Evolutionary conservation across 2,329 filamentous ascomycete species (phyloP).

Genomic region (Microdochium nivale): DNA sequence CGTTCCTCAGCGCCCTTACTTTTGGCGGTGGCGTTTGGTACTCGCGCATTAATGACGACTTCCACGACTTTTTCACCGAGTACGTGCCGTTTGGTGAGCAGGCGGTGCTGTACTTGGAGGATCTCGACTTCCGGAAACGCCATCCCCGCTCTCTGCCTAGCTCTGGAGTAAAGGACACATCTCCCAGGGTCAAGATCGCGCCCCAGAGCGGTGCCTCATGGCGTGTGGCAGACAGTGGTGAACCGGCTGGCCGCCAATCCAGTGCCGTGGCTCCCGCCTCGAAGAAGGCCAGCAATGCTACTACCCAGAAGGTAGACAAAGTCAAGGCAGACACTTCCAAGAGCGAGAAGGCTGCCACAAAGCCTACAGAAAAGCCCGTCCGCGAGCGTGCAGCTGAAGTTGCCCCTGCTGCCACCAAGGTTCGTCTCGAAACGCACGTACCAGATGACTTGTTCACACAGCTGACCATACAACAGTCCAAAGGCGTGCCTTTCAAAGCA

Average conservation of each 20-base stretch:
- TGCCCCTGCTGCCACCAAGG: slow-evolving; percentile 6
- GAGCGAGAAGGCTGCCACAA: slow-evolving; percentile 20
- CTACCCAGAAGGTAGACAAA: slow-evolving; percentile 17
- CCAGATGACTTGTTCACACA: neutral
- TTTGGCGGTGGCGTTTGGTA: slow-evolving; percentile 90
- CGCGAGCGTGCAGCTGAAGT: slow-evolving; percentile 4
- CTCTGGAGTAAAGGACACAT: slow-evolving; percentile 47
- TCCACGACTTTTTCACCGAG: slow-evolving; percentile 98
- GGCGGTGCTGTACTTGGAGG: slow-evolving; percentile 89
- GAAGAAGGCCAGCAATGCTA: slow-evolving; percentile 18
- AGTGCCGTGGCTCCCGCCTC: slow-evolving; percentile 22
- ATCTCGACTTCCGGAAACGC: slow-evolving; percentile 82
- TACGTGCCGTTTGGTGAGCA: slow-evolving; percentile 93
- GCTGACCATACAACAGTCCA: neutral
- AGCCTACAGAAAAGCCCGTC: slow-evolving; percentile 11
- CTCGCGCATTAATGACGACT: slow-evolving; percentile 89
- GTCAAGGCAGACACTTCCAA: slow-evolving; percentile 17
- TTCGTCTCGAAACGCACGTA: neutral
- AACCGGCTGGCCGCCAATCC: slow-evolving; percentile 49
- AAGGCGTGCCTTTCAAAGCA: slow-evolving; percentile 33
- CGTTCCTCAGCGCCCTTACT: slow-evolving; percentile 66
- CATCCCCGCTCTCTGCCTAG: slow-evolving; percentile 49
- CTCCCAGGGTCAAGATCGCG: slow-evolving; percentile 72
- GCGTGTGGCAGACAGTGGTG: slow-evolving; percentile 57
- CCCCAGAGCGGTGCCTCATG: slow-evolving; percentile 80